These are phyloP conservation scores for Fusarium hainanense DNA, from an alignment of 2,329 filamentous ascomycete species.

Conservation along the genomic window DNA sequence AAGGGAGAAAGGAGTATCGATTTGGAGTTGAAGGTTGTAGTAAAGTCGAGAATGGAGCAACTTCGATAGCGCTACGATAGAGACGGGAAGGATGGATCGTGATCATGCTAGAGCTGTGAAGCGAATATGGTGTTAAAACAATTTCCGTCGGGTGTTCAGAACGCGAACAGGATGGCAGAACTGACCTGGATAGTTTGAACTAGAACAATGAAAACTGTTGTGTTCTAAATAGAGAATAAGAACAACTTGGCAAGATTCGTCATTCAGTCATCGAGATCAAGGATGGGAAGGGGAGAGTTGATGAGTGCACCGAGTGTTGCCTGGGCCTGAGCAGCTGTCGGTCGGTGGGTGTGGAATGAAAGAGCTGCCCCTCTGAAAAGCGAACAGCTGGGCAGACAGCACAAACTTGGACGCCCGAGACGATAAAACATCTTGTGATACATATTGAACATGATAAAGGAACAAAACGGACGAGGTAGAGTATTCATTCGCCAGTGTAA, in stretches of 20 bases:
- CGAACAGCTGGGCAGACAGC: neutral
- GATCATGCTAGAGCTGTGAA: neutral
- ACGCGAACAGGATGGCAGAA: neutral
- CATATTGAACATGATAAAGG: neutral
- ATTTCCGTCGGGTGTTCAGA: constrained; percentile 7
- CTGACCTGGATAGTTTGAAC: constrained; percentile 15
- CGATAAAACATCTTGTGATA: too few relatives aligned
- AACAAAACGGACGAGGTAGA: neutral
- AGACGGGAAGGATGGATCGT: neutral
- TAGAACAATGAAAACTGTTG: neutral
- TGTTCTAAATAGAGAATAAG: neutral
- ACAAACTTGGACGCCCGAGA: neutral
- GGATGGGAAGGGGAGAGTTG: neutral
- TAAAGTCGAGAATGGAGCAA: neutral
- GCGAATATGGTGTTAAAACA: neutral
- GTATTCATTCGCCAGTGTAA: neutral
- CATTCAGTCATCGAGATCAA: neutral
- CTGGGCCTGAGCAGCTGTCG: neutral
- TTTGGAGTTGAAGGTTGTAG: neutral
- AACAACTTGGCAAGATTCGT: neutral
- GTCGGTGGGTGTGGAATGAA: neutral
- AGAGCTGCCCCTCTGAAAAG: neutral
- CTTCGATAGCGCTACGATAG: neutral
- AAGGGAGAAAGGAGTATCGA: neutral
- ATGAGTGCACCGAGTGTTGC: neutral